Base-by-base conservation (phyloP, 306 rosid genomes). In the Chamaecrista fasciculata region DNA sequence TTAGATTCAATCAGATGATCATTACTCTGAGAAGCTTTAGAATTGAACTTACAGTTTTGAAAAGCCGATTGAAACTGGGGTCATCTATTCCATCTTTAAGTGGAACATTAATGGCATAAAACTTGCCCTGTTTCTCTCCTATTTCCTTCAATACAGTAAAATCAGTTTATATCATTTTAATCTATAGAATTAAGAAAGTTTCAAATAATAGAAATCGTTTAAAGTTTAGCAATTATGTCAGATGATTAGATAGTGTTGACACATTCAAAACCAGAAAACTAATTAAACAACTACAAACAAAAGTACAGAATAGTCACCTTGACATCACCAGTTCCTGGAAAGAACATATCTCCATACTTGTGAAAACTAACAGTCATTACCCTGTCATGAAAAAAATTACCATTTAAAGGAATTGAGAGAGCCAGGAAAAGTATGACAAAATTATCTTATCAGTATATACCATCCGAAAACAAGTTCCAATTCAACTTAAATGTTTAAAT, bases 311-410 rank as follows among this genome's bases (percentile, higher is more conserved):
- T 70, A 52, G n/a, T 83, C 83, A 90, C 97, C 97, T 94, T 94
- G 66, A 89, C 96, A 78, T 91, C 99, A 52, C 99, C 99, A 3
- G 99, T 90, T 70, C 97, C 99, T 0, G 99, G 99, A 62, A 94
- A 94, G 82, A 91, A 94, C 87, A 81, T 16, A 73, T 94, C 99
- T 66, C 99, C 99, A 76, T 63, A 94, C 88, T 94, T 94, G 88
- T 94, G 99, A 82, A 90, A 94, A 66, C 99, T 94, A 69, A 94
- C 96, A 14, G 99, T 94, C 99, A 94, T 94, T 77, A 94, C 99
- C 95, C 99, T 94, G 92, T 65, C 78, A 86, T 33, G 69, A 62
- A 55, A 76, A 80, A 67, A 25, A 66, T 80, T 25, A 69, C 36
- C 47, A 74, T 33, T 80, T 66, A 68, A 70, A 29, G 24, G 23